A percentile compares a stretch with the other conserved stretches of the same genome.
Conservation (phyloP, 371 early-diverging fungal species). For the Mucor piriformis region DNA sequence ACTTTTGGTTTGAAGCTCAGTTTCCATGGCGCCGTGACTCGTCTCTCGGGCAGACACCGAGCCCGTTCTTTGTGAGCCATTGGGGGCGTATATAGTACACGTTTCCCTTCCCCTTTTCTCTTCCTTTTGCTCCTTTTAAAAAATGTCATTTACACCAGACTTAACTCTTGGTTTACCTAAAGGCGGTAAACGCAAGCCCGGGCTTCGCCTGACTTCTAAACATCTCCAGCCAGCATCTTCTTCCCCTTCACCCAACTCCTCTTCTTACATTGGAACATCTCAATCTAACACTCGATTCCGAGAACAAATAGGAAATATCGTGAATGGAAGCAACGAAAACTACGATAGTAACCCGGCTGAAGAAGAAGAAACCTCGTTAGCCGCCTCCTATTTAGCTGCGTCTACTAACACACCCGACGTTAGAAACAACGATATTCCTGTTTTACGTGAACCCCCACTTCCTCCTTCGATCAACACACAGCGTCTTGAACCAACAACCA, state of each 20-base stretch:
- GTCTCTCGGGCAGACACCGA: no score
- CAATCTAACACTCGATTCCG: conserved; percentile 30
- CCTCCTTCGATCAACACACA: conserved; percentile 27
- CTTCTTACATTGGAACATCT: conserved; percentile 8
- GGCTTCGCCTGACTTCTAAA: conserved; percentile 28
- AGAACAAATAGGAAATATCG: conserved; percentile 45
- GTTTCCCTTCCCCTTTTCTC: neutral
- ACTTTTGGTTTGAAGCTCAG: no score
- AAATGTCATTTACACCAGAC: conserved; percentile 15
- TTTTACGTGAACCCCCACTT: conserved; percentile 41
- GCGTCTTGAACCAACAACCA: conserved; percentile 5
- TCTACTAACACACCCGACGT: conserved; percentile 12
- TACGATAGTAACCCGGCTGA: conserved; percentile 15
- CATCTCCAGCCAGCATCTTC: conserved; percentile 25
- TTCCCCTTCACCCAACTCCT: conserved; percentile 24
- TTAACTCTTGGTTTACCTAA: conserved; percentile 20
- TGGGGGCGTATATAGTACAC: neutral
- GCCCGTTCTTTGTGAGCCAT: neutral
- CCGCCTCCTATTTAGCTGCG: conserved; percentile 25
- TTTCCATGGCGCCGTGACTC: no score
- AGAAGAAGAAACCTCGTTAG: conserved; percentile 32
- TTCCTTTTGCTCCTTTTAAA: neutral
- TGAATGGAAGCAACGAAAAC: conserved; percentile 27
- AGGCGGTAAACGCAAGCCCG: conserved; percentile 30
- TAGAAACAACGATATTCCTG: conserved; percentile 25